Percentiles rank a stretch among this genome's conserved stretches.
Evolutionary conservation across 768 basidiomycete genomes (phyloP).

Genomic region (Saitozyma sp.): DNA sequence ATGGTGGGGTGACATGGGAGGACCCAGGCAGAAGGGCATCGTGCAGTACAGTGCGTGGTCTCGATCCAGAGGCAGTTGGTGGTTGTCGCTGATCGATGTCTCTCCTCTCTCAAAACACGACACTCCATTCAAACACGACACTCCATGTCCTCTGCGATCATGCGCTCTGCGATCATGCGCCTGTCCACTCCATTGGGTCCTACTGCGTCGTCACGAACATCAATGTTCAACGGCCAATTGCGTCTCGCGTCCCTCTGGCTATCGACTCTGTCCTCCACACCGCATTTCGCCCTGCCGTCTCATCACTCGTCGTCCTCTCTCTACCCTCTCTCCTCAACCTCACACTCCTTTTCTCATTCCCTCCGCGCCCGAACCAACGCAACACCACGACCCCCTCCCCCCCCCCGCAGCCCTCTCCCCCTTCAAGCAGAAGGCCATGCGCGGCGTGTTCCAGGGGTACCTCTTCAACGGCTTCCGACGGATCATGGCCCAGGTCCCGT

Average conservation of each 20-base stretch:
- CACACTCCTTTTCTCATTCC: background rate
- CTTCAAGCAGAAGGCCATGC: slow-evolving; percentile 71
- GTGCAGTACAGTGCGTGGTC: slow-evolving; percentile 71
- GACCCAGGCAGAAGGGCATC: slow-evolving; percentile 73
- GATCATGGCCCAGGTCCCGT: slow-evolving; percentile 69
- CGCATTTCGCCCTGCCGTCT: too few species aligned
- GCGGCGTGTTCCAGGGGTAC: slow-evolving; percentile 70
- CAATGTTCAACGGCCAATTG: too few species aligned
- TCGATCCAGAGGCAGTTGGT: background rate
- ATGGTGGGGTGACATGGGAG: slow-evolving; percentile 85
- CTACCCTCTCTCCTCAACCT: too few species aligned
- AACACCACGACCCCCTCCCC: background rate
- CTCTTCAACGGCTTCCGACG: slow-evolving; percentile 84
- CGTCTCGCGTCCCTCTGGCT: too few species aligned
- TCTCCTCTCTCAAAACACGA: background rate
- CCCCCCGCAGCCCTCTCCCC: slow-evolving; percentile 70
- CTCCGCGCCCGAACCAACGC: background rate
- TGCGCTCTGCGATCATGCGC: too few species aligned
- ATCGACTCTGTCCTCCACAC: too few species aligned
- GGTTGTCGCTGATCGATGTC: slow-evolving; percentile 3
- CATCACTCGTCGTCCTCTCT: too few species aligned
- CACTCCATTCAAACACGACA: too few species aligned
- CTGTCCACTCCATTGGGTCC: too few species aligned
- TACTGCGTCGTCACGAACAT: too few species aligned
- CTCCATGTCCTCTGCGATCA: too few species aligned